Percentiles rank a stretch among this genome's conserved stretches.
Conservation (phyloP, 2,329 filamentous ascomycete genomes). For the Fusarium begoniae region DNA sequence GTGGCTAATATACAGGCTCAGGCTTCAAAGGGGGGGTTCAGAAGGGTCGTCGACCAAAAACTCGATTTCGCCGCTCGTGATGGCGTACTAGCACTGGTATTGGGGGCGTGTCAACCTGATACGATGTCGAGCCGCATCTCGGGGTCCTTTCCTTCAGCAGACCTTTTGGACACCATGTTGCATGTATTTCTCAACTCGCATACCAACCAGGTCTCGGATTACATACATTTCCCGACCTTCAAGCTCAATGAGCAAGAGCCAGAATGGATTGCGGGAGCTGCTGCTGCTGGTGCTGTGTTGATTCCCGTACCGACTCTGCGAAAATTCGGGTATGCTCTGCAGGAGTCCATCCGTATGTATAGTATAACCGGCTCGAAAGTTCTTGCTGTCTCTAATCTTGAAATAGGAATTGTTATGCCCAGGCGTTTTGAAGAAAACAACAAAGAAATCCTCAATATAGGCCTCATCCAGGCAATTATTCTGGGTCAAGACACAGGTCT, state of each 20-base stretch:
- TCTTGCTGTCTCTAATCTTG: background rate
- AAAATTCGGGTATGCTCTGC: conserved; percentile 67
- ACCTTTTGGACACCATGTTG: conserved; percentile 68
- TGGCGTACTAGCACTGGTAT: conserved; percentile 69
- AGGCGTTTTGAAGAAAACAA: conserved; percentile 60
- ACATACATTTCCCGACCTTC: conserved; percentile 70
- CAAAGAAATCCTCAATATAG: conserved; percentile 55
- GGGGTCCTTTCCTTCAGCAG: conserved; percentile 69
- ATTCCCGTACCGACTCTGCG: conserved; percentile 66
- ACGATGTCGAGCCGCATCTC: conserved; percentile 62
- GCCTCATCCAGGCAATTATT: conserved; percentile 60
- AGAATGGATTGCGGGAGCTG: conserved; percentile 68
- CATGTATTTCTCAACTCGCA: conserved; percentile 69
- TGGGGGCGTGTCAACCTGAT: conserved; percentile 65
- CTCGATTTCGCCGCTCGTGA: conserved; percentile 63
- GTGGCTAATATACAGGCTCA: conserved; percentile 51
- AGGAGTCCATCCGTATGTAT: conserved; percentile 59
- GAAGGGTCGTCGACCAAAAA: conserved; percentile 55
- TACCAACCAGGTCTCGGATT: conserved; percentile 64
- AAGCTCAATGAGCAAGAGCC: conserved; percentile 63
- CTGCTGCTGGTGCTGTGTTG: conserved; percentile 67
- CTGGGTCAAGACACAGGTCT: conserved; percentile 60
- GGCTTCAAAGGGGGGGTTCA: conserved; percentile 49
- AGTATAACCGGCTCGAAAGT: conserved; percentile 9
- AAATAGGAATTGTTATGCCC: conserved; percentile 45